These are phyloP conservation scores for Raffaelea deltoideospora DNA, from an alignment of 2,329 filamentous ascomycete genomes.

Conservation along the genomic window DNA sequence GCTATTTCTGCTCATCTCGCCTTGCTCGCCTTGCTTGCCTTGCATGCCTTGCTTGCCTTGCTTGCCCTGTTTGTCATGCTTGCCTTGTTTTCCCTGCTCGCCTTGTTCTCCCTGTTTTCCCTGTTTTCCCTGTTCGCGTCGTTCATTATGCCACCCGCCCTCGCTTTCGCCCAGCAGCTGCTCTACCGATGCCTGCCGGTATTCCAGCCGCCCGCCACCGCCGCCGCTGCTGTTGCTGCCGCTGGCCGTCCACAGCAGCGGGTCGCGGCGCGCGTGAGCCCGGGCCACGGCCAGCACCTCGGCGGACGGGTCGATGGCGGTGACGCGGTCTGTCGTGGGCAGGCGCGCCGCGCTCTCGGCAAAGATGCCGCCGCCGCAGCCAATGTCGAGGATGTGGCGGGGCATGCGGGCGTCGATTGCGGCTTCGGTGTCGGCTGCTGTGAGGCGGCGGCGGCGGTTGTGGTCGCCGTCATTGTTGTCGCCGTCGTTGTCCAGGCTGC, in stretches of 20 bases:
- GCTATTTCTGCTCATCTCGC: no score
- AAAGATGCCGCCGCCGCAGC: slow-evolving; percentile 93
- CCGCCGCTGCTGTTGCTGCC: no score
- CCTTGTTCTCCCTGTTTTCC: no score
- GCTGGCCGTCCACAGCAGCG: no score
- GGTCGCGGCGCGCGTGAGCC: slow-evolving; percentile 54
- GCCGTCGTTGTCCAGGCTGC: slow-evolving; percentile 21
- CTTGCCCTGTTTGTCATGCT: no score
- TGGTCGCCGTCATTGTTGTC: slow-evolving; percentile 17
- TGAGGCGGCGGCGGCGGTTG: slow-evolving; percentile 1
- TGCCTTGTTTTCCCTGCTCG: no score
- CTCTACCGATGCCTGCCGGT: slow-evolving; percentile 67
- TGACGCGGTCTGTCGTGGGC: slow-evolving; percentile 45
- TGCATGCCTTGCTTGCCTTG: no score
- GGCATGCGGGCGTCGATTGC: no score
- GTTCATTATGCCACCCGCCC: no score
- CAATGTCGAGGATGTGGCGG: slow-evolving; percentile 76
- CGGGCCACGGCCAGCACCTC: slow-evolving; percentile 62
- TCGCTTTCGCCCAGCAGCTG: slow-evolving; percentile 24
- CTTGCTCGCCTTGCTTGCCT: no score
- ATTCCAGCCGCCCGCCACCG: slow-evolving; percentile 47
- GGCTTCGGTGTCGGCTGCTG: no score
- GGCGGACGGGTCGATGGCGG: slow-evolving; percentile 63
- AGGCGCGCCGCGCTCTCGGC: slow-evolving; percentile 71
- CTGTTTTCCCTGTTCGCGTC: no score